A percentile compares a stretch with the other conserved stretches of the same genome.
Evolutionary conservation across 257 asterid genomes (phyloP).

Genomic region (Solanum appendiculatum): DNA sequence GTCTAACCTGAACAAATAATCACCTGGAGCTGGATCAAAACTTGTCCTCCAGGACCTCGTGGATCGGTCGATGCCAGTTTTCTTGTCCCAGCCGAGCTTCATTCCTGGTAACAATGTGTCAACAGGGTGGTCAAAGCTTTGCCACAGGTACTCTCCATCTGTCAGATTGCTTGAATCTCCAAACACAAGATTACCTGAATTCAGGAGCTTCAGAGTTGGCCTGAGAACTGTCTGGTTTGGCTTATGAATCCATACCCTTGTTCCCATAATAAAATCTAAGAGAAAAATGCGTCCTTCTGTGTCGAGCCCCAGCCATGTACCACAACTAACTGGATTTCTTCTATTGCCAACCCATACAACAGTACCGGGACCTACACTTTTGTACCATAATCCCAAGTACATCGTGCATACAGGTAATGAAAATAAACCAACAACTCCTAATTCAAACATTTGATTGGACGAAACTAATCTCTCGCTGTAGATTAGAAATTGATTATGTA

Average conservation of each 20-base stretch:
- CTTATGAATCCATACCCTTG: neutral
- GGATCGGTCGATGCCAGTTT: neutral
- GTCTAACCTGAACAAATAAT: constrained; percentile 19
- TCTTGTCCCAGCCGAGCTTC: constrained; percentile 41
- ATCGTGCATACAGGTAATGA: neutral
- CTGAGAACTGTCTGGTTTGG: neutral
- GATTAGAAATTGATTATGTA: constrained; percentile 7
- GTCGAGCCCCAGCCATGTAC: neutral
- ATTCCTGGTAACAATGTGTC: constrained; percentile 47
- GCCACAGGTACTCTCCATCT: constrained; percentile 19
- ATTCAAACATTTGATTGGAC: constrained; percentile 9
- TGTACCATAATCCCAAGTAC: constrained; percentile 17
- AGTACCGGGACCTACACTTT: neutral
- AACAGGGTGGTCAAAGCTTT: constrained; percentile 29
- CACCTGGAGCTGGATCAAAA: constrained; percentile 26
- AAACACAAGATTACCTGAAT: constrained; percentile 28
- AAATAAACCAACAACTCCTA: constrained; percentile 12
- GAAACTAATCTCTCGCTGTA: constrained; percentile 11
- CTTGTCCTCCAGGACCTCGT: constrained; percentile 32
- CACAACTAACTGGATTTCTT: constrained; percentile 9
- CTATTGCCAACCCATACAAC: constrained; percentile 34
- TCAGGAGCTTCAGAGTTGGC: constrained; percentile 19
- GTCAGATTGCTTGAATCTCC: neutral
- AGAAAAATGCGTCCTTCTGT: constrained; percentile 1
- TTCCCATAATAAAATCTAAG: neutral